Evolutionary conservation across 345 rosid species (phyloP), one percentile per base, ranked within the genome.

Genomic region (Syzygium oleosum): DNA sequence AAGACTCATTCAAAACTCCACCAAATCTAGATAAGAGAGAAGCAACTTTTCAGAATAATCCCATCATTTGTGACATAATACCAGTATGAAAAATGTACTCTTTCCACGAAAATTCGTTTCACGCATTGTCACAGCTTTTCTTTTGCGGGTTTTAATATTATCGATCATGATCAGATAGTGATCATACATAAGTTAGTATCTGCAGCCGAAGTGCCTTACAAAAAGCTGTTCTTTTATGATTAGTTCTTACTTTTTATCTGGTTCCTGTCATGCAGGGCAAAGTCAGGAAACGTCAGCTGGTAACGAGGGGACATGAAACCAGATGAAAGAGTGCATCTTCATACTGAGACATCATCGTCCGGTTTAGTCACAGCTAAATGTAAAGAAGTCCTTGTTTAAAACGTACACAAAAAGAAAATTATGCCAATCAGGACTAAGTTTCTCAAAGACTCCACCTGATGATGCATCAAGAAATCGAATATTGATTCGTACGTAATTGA

Each of bases 11-110:
- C 88, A 85, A 88, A 87, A 56, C 63, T 31, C 90, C 85, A 90
- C 92, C 93, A 86, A 92, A 84, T 90, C 91, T 83, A 54, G 91
- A 89, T 86, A 87, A 78, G 91, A 59, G 73, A 89, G 77, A 11
- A 77, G 65, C 80, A 34, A 88, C 84, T 88, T 89, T 85, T 87
- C 27, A 85, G 51, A 17, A 52, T 38, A 29, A 38, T 7, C 1
- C 49, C 68, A 22, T 23, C 51, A 59, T 49, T 19, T 23, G 79
- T 80, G 46, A 54, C 59, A 49, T 56, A 19, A 22, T 46, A 23
- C 52, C 12, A 63, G 16, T 79, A 59, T 43, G 34, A n/a, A 49
- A n/a, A 84, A 80, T 52, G 53, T 38, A 14, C 51, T 23, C 54
- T 52, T 23, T 46, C 29, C 27, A 22, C 15, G 17, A 22, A 73